Base-by-base conservation (phyloP, 768 basidiomycete genomes). In the Russula emetica region DNA sequence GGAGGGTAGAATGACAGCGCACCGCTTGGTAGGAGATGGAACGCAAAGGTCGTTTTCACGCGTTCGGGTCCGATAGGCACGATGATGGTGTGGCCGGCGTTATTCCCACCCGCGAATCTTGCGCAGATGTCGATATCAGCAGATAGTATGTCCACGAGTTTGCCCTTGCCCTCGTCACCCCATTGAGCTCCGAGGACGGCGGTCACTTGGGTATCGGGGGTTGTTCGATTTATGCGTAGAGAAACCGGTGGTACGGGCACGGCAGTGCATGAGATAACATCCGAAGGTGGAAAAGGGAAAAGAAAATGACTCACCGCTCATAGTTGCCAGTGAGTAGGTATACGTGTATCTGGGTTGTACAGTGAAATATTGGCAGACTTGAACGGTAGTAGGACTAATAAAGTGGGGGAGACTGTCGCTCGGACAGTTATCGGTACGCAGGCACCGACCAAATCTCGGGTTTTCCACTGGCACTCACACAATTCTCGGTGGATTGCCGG, bases 51-150 rank as follows among this genome's bases (percentile, higher is more conserved):
- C 69, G 83, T 94, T 76, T 85, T 84, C 62, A 84, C 78, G 51
- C 83, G 82, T 64, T 91, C 83, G 52, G 85, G 82, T 13, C 84
- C 83, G 28, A 83, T 74, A 6, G 88, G 86, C 6, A 86, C 92
- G 67, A 99, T 88, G 74, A 99, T 98, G 26, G 97, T 98, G 77
- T 99, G 97, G 2, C 97, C 97, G 26, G 97, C 97, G 73, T 99
- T 99, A 79, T 98, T 98, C 13, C 97, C 97, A 16, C 97, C 97
- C 14, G 97, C 97, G 74, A 94, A 98, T 53, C 97, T 84, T 22
- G 94, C 96, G 71, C 95, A 98, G 73, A 98, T 74, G 75, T 99
- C 97, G 63, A 84, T 81, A 49, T 95, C 84, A 16, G 89, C 91
- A 44, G 94, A 84, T 68, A 99, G 83, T 72, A 99, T 93, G 74